These are phyloP conservation scores for Diutina catenulata DNA, from an alignment of 1,139 yeast species.

Conservation along the genomic window DNA sequence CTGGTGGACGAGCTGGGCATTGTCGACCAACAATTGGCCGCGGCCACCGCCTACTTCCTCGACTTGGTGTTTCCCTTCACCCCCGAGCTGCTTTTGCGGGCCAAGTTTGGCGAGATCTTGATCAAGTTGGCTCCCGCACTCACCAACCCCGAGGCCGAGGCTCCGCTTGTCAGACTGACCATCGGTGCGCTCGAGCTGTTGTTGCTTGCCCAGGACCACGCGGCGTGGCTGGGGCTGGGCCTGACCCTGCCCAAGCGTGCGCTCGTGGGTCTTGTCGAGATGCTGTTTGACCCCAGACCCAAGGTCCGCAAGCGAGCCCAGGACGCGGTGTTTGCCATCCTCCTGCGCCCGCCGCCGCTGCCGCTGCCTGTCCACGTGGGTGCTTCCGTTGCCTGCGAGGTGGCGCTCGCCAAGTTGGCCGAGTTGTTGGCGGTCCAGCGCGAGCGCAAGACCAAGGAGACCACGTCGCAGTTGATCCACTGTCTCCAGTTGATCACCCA, in stretches of 20 bases:
- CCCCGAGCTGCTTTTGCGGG: slow-evolving; percentile 53
- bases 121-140: slow-evolving; percentile 74
- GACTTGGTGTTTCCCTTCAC: slow-evolving; percentile 72
- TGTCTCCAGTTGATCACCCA: slow-evolving; percentile 61
- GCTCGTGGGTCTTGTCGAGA: slow-evolving; percentile 64
- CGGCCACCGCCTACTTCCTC: slow-evolving; percentile 69
- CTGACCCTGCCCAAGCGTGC: slow-evolving; percentile 43
- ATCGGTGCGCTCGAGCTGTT: slow-evolving; percentile 77
- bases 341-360: slow-evolving; percentile 68
- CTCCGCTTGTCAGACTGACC: slow-evolving; percentile 77
- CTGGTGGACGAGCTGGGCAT: slow-evolving; percentile 45
- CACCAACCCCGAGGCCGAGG: slow-evolving; percentile 57
- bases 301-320: slow-evolving; percentile 93
- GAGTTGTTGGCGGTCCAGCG: slow-evolving; percentile 26
- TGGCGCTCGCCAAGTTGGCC: slow-evolving; percentile 44
- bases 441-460: slow-evolving; percentile 27
- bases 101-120: slow-evolving; percentile 68
- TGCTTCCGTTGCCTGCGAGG: slow-evolving; percentile 55
- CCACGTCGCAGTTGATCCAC: slow-evolving; percentile 55
- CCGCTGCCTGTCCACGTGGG: slow-evolving; percentile 75
- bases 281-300: slow-evolving; percentile 82
- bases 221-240: slow-evolving; percentile 48
- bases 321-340: slow-evolving; percentile 60
- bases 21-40: slow-evolving; percentile 50
- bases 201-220: slow-evolving; percentile 68